Base-by-base conservation (phyloP, 306 rosid genomes). In the Medicago truncatula region DNA sequence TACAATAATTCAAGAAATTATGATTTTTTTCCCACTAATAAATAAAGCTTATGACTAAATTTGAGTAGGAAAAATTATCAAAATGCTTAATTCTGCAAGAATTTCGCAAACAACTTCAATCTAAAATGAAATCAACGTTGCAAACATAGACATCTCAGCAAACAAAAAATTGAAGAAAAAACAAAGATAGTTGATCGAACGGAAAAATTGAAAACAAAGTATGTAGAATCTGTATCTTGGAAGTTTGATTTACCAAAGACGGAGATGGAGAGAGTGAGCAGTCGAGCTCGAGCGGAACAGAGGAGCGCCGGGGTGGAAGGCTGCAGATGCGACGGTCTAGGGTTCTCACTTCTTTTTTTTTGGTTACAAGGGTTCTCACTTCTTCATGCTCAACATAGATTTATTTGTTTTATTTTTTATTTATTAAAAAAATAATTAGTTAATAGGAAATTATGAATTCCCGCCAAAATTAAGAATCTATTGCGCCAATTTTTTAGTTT, bases 311-410 rank as follows among this genome's bases (percentile, higher is more conserved):
- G 40, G 4, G 10, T 60, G 41, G 20, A 0, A 12, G 66, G 10
- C 0, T 12, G 40, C 11, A 2, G 66, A 10, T 12, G 5, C 43
- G 41, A 21, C 20, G 67, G 67, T 60, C 20, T 60, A 60, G 67
- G 67, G 67, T 60, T 60, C 39, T 25, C 41, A 25, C 62, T 20
- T 21, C 41, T 28, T 60, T n/a, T n/a, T n/a, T n/a, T n/a, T n/a
- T n/a, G n/a, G n/a, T n/a, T n/a, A n/a, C n/a, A n/a, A 60, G 67
- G 67, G 67, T 60, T 60, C 39, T 25, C 41, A 25, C 62, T 20
- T 21, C 41, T 28, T 60, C 66, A 28, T 12, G 6, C 66, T 28
- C 40, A 11, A 7, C 43, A 31, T 3, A 6, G 10, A 28, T 60
- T 60, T 58, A 2, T 28, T 23, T 23, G 2, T 60, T 28, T 60